Evolutionary conservation across 306 rosid genomes (phyloP).

Genomic region (Herpetospermum pedunculosum): DNA sequence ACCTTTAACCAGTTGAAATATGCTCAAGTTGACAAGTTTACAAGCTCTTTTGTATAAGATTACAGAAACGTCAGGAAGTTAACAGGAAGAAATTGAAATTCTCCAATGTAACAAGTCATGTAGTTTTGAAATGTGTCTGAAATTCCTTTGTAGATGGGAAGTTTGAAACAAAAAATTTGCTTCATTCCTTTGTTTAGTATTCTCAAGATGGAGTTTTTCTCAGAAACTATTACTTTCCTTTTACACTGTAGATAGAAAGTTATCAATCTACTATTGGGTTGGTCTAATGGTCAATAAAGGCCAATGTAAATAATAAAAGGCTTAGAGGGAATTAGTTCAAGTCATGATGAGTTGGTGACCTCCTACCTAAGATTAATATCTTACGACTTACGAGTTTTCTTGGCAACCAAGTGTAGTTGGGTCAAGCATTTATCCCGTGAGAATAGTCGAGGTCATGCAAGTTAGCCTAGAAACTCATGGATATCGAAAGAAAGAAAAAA

Average conservation of each 20-base stretch:
- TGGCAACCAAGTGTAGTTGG: too few species aligned
- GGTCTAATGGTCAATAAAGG: neutral
- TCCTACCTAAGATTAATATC: too few species aligned
- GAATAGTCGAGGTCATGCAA: neutral
- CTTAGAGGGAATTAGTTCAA: too few species aligned
- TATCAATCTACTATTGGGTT: neutral
- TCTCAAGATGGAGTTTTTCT: neutral
- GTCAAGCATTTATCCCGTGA: neutral
- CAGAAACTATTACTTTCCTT: neutral
- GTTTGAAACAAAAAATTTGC: neutral
- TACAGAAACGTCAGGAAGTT: neutral
- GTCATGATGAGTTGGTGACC: too few species aligned
- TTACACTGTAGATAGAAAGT: neutral
- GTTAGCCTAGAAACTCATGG: neutral
- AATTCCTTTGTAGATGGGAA: neutral
- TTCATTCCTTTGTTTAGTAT: neutral
- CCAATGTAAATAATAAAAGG: neutral
- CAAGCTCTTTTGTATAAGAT: neutral
- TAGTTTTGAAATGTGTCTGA: neutral
- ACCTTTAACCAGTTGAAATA: too few species aligned
- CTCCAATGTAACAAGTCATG: neutral
- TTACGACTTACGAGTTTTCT: too few species aligned
- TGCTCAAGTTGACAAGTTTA: too few species aligned
- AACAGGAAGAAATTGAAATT: neutral
- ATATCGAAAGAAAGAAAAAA: too few species aligned